Conservation (phyloP, 2,329 filamentous ascomycete species). For the Ceratocystis ficicola region DNA sequence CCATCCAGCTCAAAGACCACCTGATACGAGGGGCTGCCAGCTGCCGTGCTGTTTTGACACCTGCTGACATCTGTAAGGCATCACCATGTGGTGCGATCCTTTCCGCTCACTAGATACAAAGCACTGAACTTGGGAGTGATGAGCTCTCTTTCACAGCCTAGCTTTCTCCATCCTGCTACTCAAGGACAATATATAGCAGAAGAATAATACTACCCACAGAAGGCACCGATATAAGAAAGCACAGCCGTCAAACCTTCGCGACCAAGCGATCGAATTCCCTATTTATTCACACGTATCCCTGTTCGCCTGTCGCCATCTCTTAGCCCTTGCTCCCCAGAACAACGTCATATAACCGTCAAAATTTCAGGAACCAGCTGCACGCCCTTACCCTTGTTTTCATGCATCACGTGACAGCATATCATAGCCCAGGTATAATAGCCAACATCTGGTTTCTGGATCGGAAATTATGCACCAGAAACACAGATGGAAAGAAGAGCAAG, state of each 20-base stretch:
- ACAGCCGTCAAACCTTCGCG: too few relatives aligned
- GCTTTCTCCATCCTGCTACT: too few relatives aligned
- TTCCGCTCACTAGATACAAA: neutral
- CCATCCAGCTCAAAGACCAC: too few relatives aligned
- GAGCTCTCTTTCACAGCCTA: too few relatives aligned
- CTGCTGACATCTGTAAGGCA: accelerated
- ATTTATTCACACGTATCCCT: neutral
- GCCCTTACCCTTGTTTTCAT: neutral
- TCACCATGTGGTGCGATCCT: neutral
- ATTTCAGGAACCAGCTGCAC: conserved; percentile 7
- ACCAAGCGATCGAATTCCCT: too few relatives aligned
- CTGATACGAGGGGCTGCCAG: too few relatives aligned
- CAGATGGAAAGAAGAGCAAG: neutral
- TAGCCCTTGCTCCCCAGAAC: neutral
- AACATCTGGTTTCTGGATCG: neutral
- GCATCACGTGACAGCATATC: neutral
- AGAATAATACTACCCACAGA: too few relatives aligned
- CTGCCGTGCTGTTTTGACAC: too few relatives aligned
- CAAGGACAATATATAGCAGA: too few relatives aligned
- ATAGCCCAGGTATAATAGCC: neutral
- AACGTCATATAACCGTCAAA: conserved; percentile 4
- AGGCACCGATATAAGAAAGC: too few relatives aligned
- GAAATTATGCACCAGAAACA: neutral
- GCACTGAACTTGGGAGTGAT: too few relatives aligned
- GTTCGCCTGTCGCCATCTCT: neutral